Conservation (phyloP, 2,329 filamentous ascomycete species). For the Xylariaceae sp. region DNA sequence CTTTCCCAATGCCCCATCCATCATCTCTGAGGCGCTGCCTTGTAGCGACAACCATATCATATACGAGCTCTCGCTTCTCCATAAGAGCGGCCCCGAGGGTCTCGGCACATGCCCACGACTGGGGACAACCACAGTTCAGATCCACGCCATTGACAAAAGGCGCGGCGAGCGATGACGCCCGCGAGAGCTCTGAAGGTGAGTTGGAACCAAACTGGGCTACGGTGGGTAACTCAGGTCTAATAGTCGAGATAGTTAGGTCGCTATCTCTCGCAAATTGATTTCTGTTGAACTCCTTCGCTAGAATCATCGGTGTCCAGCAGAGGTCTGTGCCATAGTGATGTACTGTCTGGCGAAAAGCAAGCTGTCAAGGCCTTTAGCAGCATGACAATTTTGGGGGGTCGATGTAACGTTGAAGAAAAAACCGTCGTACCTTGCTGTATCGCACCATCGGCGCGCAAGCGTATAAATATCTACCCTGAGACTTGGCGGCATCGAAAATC, state of each 20-base stretch:
- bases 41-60: constrained; percentile 67
- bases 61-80: constrained; percentile 68
- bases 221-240: constrained; percentile 58
- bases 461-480: constrained; percentile 50
- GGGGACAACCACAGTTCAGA: constrained; percentile 76
- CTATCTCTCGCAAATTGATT: constrained; percentile 65
- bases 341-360: constrained; percentile 73
- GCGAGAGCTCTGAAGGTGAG: constrained; percentile 64
- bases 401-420: not conserved
- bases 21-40: constrained; percentile 57
- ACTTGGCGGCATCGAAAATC: constrained; percentile 51
- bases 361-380: constrained; percentile 32
- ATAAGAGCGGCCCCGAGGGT: constrained; percentile 73
- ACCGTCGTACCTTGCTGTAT: constrained; percentile 38
- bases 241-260: constrained; percentile 68
- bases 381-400: not conserved
- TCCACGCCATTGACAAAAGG: constrained; percentile 71
- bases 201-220: constrained; percentile 74
- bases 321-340: constrained; percentile 70
- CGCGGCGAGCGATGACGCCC: constrained; percentile 66
- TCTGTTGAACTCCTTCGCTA: constrained; percentile 73
- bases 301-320: constrained; percentile 75
- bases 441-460: constrained; percentile 54
- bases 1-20: constrained; percentile 57
- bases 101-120: constrained; percentile 74